Conservation (phyloP, 305 asterid genomes). For the Rubia tinctorum region DNA sequence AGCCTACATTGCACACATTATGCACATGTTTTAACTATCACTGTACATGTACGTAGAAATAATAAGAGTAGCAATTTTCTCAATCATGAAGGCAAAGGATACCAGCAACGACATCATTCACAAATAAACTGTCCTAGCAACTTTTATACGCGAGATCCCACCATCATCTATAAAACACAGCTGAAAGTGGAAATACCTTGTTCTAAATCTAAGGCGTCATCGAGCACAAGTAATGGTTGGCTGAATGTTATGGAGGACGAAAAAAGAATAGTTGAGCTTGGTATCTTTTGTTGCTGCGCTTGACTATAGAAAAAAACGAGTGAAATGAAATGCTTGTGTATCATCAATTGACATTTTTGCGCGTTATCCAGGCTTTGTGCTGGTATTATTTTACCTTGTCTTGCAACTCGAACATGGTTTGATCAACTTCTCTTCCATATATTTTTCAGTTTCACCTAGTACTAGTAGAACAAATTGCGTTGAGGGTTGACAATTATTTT, state of each 20-base stretch:
- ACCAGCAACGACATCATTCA: conserved; percentile 35
- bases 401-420: conserved; percentile 6
- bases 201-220: not conserved
- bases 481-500: conserved; percentile 1
- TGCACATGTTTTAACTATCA: no score
- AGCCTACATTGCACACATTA: no score
- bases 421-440: not conserved
- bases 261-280: not conserved
- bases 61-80: no score
- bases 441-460: not conserved
- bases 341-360: conserved; percentile 13
- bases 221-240: not conserved
- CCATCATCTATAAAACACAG: conserved; percentile 16
- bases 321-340: conserved; percentile 18
- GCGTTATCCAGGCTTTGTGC: conserved; percentile 15
- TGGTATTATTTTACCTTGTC: conserved; percentile 12
- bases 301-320: conserved; percentile 12
- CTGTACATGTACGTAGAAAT: no score
- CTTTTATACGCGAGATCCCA: conserved; percentile 8
- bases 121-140: conserved; percentile 18
- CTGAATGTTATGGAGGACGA: not conserved
- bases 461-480: conserved; percentile 4
- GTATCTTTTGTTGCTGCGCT: conserved; percentile 13
- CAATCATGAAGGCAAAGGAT: conserved; percentile 8
- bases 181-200: conserved; percentile 6